Evolutionary conservation across 2,329 filamentous ascomycete genomes (phyloP).

Genomic region (Pseudogymnoascus sp.): DNA sequence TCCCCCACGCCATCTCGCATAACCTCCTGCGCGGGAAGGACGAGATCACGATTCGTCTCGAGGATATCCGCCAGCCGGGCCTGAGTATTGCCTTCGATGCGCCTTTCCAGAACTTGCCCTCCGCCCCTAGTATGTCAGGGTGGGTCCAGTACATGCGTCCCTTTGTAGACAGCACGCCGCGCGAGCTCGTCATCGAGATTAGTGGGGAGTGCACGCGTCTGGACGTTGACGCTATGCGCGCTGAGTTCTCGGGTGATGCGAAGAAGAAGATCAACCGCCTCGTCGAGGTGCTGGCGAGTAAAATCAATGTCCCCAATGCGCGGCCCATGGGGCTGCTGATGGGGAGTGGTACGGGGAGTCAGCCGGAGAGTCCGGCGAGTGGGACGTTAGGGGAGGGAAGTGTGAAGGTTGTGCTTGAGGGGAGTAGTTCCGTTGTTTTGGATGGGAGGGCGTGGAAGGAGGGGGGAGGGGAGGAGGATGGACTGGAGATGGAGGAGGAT

Average conservation of each 20-base stretch:
- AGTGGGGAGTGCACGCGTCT: slow-evolving; percentile 56
- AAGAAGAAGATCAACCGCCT: slow-evolving; percentile 63
- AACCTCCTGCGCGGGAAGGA: slow-evolving; percentile 59
- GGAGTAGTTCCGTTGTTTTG: slow-evolving; percentile 49
- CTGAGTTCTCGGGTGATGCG: slow-evolving; percentile 65
- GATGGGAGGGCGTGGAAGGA: slow-evolving; percentile 48
- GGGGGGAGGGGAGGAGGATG: not conserved
- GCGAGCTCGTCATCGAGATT: slow-evolving; percentile 75
- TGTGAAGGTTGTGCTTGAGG: slow-evolving; percentile 55
- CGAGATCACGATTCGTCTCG: slow-evolving; percentile 72
- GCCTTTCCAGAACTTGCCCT: slow-evolving; percentile 13
- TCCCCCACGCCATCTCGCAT: slow-evolving; percentile 66
- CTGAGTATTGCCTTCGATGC: slow-evolving; percentile 54
- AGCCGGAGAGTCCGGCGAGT: slow-evolving; percentile 58
- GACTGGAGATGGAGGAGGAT: slow-evolving; percentile 2
- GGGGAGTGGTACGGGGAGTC: slow-evolving; percentile 52
- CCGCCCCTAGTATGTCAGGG: slow-evolving; percentile 27
- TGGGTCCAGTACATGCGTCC: slow-evolving; percentile 78
- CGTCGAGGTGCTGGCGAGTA: slow-evolving; percentile 72
- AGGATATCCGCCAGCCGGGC: slow-evolving; percentile 84
- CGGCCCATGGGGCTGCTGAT: slow-evolving; percentile 59
- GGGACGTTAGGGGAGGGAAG: slow-evolving; percentile 62
- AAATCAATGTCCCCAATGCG: slow-evolving; percentile 57
- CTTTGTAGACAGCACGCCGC: slow-evolving; percentile 66
- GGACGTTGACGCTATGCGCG: slow-evolving; percentile 46